Conservation (phyloP, 768 basidiomycete species). For the Hemileccinum impolitum region DNA sequence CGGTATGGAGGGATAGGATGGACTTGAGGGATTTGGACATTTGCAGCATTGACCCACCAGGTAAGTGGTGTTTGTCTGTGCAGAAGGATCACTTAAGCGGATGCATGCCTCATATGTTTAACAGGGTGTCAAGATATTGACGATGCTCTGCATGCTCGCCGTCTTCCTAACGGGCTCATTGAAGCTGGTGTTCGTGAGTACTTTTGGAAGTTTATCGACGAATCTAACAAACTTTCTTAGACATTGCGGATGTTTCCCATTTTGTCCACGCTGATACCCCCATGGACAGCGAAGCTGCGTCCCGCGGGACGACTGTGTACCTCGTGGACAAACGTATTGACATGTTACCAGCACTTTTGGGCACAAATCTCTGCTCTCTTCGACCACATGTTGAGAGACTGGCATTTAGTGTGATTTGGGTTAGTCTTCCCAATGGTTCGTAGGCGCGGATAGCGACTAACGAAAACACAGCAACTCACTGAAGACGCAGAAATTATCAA, state of each 20-base stretch:
- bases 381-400: constrained; percentile 89
- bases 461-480: constrained; percentile 68
- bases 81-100: neutral
- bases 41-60: constrained; percentile 97
- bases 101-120: neutral
- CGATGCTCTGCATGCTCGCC: constrained; percentile 90
- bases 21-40: constrained; percentile 84
- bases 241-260: constrained; percentile 97
- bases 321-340: constrained; percentile 98
- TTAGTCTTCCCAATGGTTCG: constrained; percentile 28
- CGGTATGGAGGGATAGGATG: constrained; percentile 78
- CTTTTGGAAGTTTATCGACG: neutral
- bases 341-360: constrained; percentile 92
- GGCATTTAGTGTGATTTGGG: constrained; percentile 97
- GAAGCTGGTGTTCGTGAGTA: constrained; percentile 97
- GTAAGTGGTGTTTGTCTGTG: constrained; percentile 38
- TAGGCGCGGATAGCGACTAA: neutral
- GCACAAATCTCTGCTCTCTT: constrained; percentile 93
- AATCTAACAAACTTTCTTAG: constrained; percentile 37
- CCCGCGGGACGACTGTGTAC: constrained; percentile 95
- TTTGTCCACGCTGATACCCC: constrained; percentile 92
- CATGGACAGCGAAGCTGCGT: constrained; percentile 96
- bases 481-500: constrained; percentile 86
- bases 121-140: constrained; percentile 97
- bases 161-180: constrained; percentile 87